Conservation (phyloP, 2,329 filamentous ascomycete species). For the Fusarium duplospermum region DNA sequence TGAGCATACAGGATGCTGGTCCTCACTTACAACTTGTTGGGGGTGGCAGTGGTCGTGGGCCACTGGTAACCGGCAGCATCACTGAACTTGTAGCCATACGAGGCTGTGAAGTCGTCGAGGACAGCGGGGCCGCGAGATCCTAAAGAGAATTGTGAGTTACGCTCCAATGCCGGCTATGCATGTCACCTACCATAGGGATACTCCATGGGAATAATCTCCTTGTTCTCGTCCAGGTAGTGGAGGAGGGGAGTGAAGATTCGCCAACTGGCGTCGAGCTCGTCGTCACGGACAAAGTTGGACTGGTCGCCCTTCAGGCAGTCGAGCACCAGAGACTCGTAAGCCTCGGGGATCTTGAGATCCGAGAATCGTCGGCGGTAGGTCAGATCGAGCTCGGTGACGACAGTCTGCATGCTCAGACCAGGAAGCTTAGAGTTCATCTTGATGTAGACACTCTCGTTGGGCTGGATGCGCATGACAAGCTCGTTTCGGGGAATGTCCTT, state of each 20-base stretch:
- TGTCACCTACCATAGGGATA: slow-evolving; percentile 87
- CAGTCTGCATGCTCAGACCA: slow-evolving; percentile 98
- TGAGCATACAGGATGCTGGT: slow-evolving; percentile 27
- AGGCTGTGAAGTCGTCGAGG: slow-evolving; percentile 96
- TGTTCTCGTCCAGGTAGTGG: slow-evolving; percentile 98
- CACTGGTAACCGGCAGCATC: slow-evolving; percentile 96
- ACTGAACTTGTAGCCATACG: slow-evolving; percentile 98
- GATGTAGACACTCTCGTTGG: slow-evolving; percentile 99
- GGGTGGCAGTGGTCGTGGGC: slow-evolving; percentile 79
- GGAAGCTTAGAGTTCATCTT: slow-evolving; percentile 99
- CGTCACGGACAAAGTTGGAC: slow-evolving; percentile 98
- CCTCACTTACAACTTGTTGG: slow-evolving; percentile 81
- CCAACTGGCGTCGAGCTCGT: slow-evolving; percentile 98
- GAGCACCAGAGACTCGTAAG: slow-evolving; percentile 96
- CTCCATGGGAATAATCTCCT: slow-evolving; percentile 99
- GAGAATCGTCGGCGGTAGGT: slow-evolving; percentile 99
- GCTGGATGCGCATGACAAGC: slow-evolving; percentile 98
- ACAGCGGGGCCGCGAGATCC: slow-evolving; percentile 96
- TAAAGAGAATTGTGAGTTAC: slow-evolving; percentile 53
- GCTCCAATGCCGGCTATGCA: not conserved
- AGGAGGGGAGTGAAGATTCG: slow-evolving; percentile 97
- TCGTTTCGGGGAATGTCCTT: slow-evolving; percentile 99
- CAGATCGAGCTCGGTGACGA: slow-evolving; percentile 96
- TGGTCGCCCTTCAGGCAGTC: slow-evolving; percentile 99
- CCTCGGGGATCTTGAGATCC: slow-evolving; percentile 98